Percentiles rank a stretch among this genome's conserved stretches.
These are phyloP conservation scores for Ilex asprella DNA, from an alignment of 257 asterid genomes.

Conservation along the genomic window DNA sequence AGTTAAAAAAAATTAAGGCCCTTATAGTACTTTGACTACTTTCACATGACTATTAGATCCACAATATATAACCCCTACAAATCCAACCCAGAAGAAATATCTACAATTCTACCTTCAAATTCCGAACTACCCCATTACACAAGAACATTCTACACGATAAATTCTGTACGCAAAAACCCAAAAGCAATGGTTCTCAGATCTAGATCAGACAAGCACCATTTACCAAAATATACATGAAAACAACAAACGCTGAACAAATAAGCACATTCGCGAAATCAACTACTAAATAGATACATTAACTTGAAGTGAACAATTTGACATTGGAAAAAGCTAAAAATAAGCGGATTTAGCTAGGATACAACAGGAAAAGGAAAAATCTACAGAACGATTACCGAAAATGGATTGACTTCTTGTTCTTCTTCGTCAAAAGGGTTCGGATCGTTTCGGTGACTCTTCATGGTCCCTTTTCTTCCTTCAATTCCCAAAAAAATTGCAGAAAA, in stretches of 20 bases:
- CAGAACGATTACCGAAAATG: slow-evolving; percentile 76
- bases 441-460: slow-evolving; percentile 57
- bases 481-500: slow-evolving; percentile 15
- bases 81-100: neutral
- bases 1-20: no score
- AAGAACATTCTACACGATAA: no score
- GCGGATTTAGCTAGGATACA: slow-evolving; percentile 32
- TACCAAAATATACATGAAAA: no score
- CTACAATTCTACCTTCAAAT: neutral
- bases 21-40: no score
- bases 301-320: neutral
- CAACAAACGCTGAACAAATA: neutral
- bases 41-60: no score
- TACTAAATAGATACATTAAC: neutral
- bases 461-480: neutral
- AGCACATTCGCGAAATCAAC: neutral
- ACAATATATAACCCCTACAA: neutral
- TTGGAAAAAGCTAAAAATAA: slow-evolving; percentile 19
- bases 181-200: slow-evolving; percentile 3
- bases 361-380: neutral
- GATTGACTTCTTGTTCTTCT: slow-evolving; percentile 94
- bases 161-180: neutral
- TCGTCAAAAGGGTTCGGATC: slow-evolving; percentile 98
- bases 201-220: slow-evolving; percentile 10
- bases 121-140: neutral